Conservation (phyloP, 495 filamentous ascomycete species). For the Parathielavia hyrcaniae region DNA sequence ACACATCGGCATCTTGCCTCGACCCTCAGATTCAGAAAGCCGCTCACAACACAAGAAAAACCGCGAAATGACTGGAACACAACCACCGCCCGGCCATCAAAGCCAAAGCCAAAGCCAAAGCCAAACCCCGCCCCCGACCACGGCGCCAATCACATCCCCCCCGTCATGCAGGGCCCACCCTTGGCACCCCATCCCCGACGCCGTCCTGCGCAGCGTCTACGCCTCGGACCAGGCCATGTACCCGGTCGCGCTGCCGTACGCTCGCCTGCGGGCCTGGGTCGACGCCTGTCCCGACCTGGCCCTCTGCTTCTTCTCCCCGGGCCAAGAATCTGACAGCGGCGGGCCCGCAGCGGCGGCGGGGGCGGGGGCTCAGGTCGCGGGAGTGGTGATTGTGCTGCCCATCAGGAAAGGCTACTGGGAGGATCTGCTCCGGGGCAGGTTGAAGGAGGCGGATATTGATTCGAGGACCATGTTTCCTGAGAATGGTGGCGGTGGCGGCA, state of each 20-base stretch:
- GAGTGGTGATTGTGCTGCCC: slow-evolving; percentile 29
- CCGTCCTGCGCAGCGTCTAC: slow-evolving; percentile 23
- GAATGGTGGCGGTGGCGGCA: background rate
- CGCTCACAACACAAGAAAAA: no score
- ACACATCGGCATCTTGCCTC: background rate
- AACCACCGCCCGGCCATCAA: no score
- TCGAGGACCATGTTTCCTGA: slow-evolving; percentile 47
- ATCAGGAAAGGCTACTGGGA: slow-evolving; percentile 23
- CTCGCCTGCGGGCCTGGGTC: slow-evolving; percentile 28
- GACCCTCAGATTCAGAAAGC: no score
- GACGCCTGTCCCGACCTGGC: slow-evolving; percentile 23
- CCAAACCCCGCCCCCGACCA: background rate
- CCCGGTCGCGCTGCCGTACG: slow-evolving; percentile 27
- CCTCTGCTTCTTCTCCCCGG: slow-evolving; percentile 19
- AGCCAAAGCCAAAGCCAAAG: background rate
- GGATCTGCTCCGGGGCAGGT: slow-evolving; percentile 57
- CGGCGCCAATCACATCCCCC: no score
- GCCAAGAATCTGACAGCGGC: no score
- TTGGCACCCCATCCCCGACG: slow-evolving; percentile 15
- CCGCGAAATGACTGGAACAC: no score
- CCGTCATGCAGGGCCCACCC: background rate
- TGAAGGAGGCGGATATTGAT: slow-evolving; percentile 66
- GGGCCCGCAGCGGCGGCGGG: background rate
- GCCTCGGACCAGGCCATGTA: slow-evolving; percentile 36
- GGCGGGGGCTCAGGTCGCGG: background rate